Conservation (phyloP, 2,329 filamentous ascomycete species). For the Fusarium sp. region DNA sequence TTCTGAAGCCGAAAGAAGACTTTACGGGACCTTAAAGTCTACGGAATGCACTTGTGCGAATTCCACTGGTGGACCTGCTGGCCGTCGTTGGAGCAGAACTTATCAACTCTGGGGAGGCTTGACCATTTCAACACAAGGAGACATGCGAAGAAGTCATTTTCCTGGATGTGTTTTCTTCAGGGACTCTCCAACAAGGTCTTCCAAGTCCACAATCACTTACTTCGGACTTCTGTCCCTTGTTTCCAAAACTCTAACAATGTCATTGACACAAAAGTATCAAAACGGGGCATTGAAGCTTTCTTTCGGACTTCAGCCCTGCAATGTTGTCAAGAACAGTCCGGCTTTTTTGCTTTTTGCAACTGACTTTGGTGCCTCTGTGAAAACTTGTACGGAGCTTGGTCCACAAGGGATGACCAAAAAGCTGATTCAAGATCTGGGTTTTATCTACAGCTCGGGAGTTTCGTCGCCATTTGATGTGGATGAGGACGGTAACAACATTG, state of each 20-base stretch:
- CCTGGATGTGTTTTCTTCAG: background rate
- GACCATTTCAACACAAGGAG: background rate
- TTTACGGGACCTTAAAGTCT: background rate
- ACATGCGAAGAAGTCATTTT: background rate
- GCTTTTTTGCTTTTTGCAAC: background rate
- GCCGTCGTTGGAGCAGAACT: background rate
- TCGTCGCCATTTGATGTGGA: conserved; percentile 1
- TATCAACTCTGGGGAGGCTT: background rate
- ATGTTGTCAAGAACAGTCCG: background rate
- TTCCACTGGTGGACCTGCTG: no score
- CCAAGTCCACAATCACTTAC: background rate
- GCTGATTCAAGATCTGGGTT: background rate
- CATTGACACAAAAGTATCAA: accelerated
- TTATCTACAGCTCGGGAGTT: background rate
- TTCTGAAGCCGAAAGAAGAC: accelerated
- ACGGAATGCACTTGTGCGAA: background rate
- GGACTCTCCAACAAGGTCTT: background rate
- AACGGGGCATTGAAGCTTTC: background rate
- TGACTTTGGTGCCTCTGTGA: no score
- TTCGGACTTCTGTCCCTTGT: background rate
- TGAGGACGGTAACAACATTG: background rate
- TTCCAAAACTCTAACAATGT: accelerated
- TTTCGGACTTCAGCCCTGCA: background rate
- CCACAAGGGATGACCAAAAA: accelerated
- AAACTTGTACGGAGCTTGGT: background rate